phyloP scores from a whole-genome alignment of 768 basidiomycete genomes.

The Russula compacta region DNA sequence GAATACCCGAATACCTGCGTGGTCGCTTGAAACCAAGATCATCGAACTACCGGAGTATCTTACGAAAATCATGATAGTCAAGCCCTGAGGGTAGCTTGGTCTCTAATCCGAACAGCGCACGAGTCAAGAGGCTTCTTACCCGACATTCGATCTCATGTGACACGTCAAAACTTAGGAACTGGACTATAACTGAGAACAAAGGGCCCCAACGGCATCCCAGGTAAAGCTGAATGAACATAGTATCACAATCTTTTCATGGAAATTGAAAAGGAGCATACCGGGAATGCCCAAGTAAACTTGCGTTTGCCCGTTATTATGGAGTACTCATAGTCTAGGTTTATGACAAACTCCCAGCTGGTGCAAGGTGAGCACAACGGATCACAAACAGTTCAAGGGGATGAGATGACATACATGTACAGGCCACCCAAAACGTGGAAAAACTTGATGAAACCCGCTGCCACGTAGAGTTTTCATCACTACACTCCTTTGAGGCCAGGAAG shows the following conservation, averaged over 20 bases:
- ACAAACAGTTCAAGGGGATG: not conserved
- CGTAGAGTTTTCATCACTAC: not conserved
- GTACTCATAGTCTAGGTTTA: not conserved
- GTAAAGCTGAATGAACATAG: not conserved
- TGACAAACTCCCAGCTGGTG: conserved; percentile 6
- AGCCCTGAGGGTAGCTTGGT: not conserved
- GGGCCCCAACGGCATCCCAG: not conserved
- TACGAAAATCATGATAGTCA: not conserved
- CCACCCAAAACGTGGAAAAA: not conserved
- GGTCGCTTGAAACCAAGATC: not conserved
- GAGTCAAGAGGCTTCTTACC: not conserved
- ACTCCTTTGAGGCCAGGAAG: no score
- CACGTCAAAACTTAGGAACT: not conserved
- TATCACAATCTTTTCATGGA: no score
- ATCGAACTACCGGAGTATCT: not conserved
- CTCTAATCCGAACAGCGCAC: no score
- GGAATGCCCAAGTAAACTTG: not conserved
- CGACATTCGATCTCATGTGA: not conserved
- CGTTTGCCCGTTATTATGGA: not conserved
- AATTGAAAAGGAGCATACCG: no score
- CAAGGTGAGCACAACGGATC: not conserved
- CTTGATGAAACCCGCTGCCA: conserved; percentile 3
- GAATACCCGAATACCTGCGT: not conserved
- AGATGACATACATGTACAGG: conserved; percentile 1
- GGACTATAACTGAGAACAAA: not conserved